These are phyloP conservation scores for Lactifluus pinguis DNA, from an alignment of 768 basidiomycete genomes.

Conservation along the genomic window DNA sequence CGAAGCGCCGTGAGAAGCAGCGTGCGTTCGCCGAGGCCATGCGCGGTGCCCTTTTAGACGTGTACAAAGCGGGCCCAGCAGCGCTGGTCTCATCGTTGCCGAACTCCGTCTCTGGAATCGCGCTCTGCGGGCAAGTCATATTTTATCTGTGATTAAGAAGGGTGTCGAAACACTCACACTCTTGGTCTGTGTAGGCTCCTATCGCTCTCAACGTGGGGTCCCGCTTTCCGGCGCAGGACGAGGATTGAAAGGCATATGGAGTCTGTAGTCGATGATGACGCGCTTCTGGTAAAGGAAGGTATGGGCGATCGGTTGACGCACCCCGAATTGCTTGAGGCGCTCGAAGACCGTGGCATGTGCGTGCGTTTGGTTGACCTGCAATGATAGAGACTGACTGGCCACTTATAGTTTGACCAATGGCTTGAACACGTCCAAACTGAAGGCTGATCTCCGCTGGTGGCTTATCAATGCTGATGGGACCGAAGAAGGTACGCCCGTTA, in stretches of 20 bases:
- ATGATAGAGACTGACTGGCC: neutral
- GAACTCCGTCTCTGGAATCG: slow-evolving; percentile 23
- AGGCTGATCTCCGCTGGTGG: slow-evolving; percentile 55
- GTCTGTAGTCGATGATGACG: slow-evolving; percentile 51
- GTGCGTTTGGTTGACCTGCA: slow-evolving; percentile 24
- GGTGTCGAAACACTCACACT: neutral
- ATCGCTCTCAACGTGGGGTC: slow-evolving; percentile 33
- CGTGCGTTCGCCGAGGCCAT: slow-evolving; percentile 20
- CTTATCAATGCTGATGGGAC: slow-evolving; percentile 37
- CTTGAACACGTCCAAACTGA: slow-evolving; percentile 35
- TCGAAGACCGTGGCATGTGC: slow-evolving; percentile 73
- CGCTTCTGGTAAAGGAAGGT: slow-evolving; percentile 44
- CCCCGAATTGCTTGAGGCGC: slow-evolving; percentile 52
- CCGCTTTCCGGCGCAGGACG: slow-evolving; percentile 25
- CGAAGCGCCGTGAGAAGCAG: slow-evolving; percentile 41
- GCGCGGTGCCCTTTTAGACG: slow-evolving; percentile 19
- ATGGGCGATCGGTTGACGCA: slow-evolving; percentile 36
- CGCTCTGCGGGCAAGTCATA: slow-evolving; percentile 49
- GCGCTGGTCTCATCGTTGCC: slow-evolving; percentile 23
- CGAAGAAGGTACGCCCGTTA: slow-evolving; percentile 31
- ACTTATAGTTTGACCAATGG: slow-evolving; percentile 31
- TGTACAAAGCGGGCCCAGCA: slow-evolving; percentile 30
- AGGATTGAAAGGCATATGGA: slow-evolving; percentile 32
- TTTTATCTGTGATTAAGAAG: neutral
- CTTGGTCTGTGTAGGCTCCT: slow-evolving; percentile 25